phyloP scores from a whole-genome alignment of 768 basidiomycete genomes.

The Daedaleopsis nitida region DNA sequence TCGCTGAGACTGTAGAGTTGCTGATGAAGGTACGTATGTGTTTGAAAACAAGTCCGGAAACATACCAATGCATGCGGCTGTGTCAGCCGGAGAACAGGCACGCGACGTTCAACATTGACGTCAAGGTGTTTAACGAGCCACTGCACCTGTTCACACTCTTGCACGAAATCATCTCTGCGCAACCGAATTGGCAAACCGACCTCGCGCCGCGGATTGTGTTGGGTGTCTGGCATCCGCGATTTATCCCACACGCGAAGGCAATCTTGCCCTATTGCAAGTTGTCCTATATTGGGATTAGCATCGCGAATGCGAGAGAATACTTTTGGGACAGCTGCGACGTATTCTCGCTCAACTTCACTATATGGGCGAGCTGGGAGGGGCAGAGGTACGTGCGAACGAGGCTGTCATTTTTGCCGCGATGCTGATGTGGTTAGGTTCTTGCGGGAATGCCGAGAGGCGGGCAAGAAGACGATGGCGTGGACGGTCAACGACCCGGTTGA shows the following conservation, averaged over 20 bases:
- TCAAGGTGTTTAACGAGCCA: slow-evolving; percentile 90
- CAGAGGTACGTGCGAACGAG: slow-evolving; percentile 13
- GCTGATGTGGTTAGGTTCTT: slow-evolving; percentile 58
- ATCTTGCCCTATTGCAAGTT: slow-evolving; percentile 79
- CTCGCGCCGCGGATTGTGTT: slow-evolving; percentile 81
- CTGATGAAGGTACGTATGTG: slow-evolving; percentile 63
- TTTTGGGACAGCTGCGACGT: slow-evolving; percentile 87
- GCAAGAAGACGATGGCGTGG: slow-evolving; percentile 92
- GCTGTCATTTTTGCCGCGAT: neutral
- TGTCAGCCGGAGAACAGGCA: slow-evolving; percentile 69
- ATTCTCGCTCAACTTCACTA: slow-evolving; percentile 79
- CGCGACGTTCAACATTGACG: slow-evolving; percentile 82
- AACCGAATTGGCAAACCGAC: slow-evolving; percentile 67
- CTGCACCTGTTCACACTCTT: slow-evolving; percentile 76
- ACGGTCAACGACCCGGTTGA: slow-evolving; percentile 87
- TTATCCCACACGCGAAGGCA: slow-evolving; percentile 71
- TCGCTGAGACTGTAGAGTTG: slow-evolving; percentile 74
- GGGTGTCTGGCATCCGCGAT: slow-evolving; percentile 90
- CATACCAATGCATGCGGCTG: slow-evolving; percentile 6
- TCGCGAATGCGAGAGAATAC: slow-evolving; percentile 72
- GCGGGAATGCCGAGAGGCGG: slow-evolving; percentile 69
- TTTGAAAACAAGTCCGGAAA: neutral
- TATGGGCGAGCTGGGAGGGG: slow-evolving; percentile 71
- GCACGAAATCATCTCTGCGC: slow-evolving; percentile 59
- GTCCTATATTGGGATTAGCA: slow-evolving; percentile 78